Percentiles rank a stretch among this genome's conserved stretches.
phyloP scores from a whole-genome alignment of 2,329 filamentous ascomycete genomes.

The Colletotrichum lini region DNA sequence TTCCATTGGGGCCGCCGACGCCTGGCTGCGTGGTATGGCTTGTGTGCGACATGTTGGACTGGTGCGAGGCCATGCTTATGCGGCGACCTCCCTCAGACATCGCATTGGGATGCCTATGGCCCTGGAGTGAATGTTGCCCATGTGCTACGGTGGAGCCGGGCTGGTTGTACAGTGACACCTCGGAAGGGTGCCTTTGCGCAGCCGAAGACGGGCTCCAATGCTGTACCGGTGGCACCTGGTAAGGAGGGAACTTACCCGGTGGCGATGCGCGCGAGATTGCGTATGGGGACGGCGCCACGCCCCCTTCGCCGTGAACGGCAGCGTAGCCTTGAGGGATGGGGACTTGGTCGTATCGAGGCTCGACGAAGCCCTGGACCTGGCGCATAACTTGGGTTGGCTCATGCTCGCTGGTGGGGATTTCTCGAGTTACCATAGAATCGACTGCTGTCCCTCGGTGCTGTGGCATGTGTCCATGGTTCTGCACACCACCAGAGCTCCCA shows the following conservation, averaged over 20 bases:
- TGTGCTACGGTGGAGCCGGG: constrained; percentile 14
- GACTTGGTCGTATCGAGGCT: constrained; percentile 55
- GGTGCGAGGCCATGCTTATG: constrained; percentile 31
- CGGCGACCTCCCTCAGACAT: constrained; percentile 19
- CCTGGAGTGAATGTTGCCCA: constrained; percentile 24
- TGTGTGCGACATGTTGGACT: constrained; percentile 16
- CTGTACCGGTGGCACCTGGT: constrained; percentile 33
- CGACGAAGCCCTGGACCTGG: constrained; percentile 38
- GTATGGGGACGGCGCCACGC: constrained; percentile 49
- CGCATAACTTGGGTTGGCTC: not conserved
- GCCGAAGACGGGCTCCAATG: constrained; percentile 35
- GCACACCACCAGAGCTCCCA: constrained; percentile 14
- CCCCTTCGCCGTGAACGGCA: constrained; percentile 55
- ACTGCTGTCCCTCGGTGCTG: constrained; percentile 13
- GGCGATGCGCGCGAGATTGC: constrained; percentile 43
- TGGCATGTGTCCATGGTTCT: constrained; percentile 10
- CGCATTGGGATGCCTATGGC: constrained; percentile 9
- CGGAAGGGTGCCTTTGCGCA: constrained; percentile 28
- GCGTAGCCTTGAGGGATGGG: constrained; percentile 56
- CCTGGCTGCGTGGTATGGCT: constrained; percentile 12
- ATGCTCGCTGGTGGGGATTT: not conserved
- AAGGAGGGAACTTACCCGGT: constrained; percentile 37
- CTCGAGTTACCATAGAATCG: constrained; percentile 12
- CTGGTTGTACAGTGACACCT: constrained; percentile 18
- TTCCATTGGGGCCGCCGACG: not conserved